Base-by-base conservation (phyloP, 2,329 filamentous ascomycete genomes). In the Paracorniculantispora psalliotae region DNA sequence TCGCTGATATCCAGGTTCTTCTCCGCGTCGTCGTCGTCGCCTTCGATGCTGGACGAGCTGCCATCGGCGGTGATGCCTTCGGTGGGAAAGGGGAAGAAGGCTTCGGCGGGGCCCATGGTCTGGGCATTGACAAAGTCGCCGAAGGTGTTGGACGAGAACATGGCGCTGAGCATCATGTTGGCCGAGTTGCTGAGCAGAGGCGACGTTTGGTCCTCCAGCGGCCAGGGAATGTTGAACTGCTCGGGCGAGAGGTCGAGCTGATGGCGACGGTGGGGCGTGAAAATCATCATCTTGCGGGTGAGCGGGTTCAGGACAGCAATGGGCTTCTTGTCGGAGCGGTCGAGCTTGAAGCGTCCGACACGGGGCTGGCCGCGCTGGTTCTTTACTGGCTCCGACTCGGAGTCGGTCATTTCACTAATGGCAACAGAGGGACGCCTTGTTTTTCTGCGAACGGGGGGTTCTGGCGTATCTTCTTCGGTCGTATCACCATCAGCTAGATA, bases 81-180 rank as follows among this genome's bases (percentile, higher is more conserved):
- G 13, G 83, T 81, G 12, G 80, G 79, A 57, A 87, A 85, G 5
- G 88, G 84, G 66, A 89, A 92, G 71, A 91, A 92, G 8, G 89
- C 88, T 72, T 92, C 89, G 0, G 86, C 81, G 2, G 89, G 87
- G 1, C 88, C 89, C 67, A 90, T 79, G n/a, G 85, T 80, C 67
- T 89, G 85, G 5, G 83, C 84, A 63, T 81, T 81, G 71, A 85
- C 75, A 60, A 81, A 81, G 66, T 83, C 80, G 44, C 79, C 80
- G 64, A 82, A 81, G 0, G 80, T 78, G 62, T 80, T 79, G 58
- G 77, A 77, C 1, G 81, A 81, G 57, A 86, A 81, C 74, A 91
- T 86, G 65, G 86, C 87, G 51, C 87, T 87, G 75, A 92, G 85
- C 89, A 92, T 92, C 63, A 92, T 81, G 61, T 91, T 89, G 59